Percentiles rank a stretch among this genome's conserved stretches.
These are phyloP conservation scores for Diversispora epigaea DNA, from an alignment of 192 early-diverging fungal species.

Conservation along the genomic window DNA sequence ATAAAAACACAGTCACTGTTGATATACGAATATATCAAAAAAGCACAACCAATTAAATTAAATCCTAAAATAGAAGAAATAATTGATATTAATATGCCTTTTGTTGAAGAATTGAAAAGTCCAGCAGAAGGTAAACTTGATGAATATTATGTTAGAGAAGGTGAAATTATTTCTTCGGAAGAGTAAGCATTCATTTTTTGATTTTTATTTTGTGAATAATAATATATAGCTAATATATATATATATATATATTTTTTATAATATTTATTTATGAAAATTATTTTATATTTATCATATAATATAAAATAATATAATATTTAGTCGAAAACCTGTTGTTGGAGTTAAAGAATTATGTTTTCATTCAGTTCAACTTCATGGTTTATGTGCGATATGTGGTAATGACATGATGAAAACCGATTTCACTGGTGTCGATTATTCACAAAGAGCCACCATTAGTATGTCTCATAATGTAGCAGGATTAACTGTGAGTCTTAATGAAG, in stretches of 20 bases:
- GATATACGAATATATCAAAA: constrained; percentile 10
- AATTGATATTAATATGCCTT: background rate
- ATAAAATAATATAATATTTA: background rate
- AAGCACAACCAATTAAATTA: background rate
- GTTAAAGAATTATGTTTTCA: constrained; percentile 66
- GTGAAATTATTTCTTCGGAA: background rate
- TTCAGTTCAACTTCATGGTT: constrained; percentile 67
- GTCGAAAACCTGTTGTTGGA: background rate
- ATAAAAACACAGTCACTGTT: background rate
- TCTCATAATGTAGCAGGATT: constrained; percentile 71
- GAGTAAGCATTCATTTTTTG: background rate
- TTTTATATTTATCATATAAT: background rate
- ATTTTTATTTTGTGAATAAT: background rate
- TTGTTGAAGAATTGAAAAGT: constrained; percentile 11
- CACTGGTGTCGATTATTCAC: constrained; percentile 44
- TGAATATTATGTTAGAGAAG: background rate
- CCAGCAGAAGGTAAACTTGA: constrained; percentile 9
- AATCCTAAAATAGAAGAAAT: background rate
- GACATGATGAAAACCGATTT: constrained; percentile 51
- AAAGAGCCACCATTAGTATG: constrained; percentile 74
- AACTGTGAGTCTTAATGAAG: constrained; percentile 69
- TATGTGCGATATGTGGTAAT: constrained; percentile 82
- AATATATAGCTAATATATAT: background rate
- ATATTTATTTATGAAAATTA: background rate
- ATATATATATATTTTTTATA: background rate